Evolutionary conservation across 1,139 yeast genomes (phyloP).

Genomic region (Zygosaccharomyces sapae): DNA sequence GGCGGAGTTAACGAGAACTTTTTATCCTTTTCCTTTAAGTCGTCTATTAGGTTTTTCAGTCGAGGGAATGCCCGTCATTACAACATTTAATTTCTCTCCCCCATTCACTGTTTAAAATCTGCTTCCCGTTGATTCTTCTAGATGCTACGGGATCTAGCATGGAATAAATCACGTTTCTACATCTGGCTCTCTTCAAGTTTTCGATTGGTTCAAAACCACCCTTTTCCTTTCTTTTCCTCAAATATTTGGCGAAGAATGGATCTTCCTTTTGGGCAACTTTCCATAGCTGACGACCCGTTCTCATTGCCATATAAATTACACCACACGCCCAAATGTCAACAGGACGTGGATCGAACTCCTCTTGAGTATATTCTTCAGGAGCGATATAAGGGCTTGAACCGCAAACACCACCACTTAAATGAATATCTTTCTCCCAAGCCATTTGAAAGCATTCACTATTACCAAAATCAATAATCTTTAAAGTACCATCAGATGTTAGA

Average conservation of each 20-base stretch:
- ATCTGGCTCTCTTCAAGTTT: conserved; percentile 70
- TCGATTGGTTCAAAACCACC: conserved; percentile 92
- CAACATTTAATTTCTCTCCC: conserved; percentile 83
- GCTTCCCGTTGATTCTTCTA: conserved; percentile 82
- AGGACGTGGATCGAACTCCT: conserved; percentile 81
- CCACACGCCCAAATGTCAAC: conserved; percentile 98
- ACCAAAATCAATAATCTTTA: conserved; percentile 94
- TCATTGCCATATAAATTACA: conserved; percentile 96
- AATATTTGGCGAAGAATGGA: conserved; percentile 69
- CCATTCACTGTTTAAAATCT: conserved; percentile 91
- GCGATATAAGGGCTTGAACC: conserved; percentile 93
- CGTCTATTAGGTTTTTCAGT: conserved; percentile 4
- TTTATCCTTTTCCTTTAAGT: not conserved
- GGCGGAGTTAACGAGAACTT: not conserved
- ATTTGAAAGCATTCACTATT: conserved; percentile 91
- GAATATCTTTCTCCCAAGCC: conserved; percentile 94
- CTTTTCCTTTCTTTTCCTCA: conserved; percentile 70
- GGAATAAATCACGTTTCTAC: conserved; percentile 88
- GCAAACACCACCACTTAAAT: conserved; percentile 76
- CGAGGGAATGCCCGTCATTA: conserved; percentile 48
- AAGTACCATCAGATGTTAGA: conserved; percentile 69
- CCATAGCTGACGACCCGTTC: conserved; percentile 95
- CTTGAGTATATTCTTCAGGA: conserved; percentile 80
- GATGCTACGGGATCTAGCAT: conserved; percentile 86
- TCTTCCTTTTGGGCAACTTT: conserved; percentile 76